Base-by-base conservation (phyloP, 352 stramenopile species). In the Globisporangium megalacanthum region DNA sequence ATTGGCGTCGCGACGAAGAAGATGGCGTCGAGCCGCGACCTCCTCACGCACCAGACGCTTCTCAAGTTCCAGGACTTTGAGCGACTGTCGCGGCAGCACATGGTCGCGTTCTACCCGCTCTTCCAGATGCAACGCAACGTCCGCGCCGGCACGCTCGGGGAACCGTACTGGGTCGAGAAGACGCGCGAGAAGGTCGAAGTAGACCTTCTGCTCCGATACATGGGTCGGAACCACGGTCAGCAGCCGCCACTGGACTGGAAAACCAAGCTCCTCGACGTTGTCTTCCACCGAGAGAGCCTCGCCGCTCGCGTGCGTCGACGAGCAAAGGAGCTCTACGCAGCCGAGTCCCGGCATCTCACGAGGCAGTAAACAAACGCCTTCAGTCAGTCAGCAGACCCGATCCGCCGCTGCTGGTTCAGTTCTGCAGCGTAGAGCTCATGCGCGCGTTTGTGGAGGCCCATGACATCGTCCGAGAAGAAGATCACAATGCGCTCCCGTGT, bases 21-120 rank as follows among this genome's bases (percentile, higher is more conserved):
- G n/a, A 69, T 79, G 31, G 51, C 51, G 5, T 56, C 66, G 1
- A 74, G 65, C 8, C 36, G 56, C 50, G 33, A 66, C 48, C 22
- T 76, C 29, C 6, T 70, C 41, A 44, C 48, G 41, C 48, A 66
- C 17, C 45, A 64, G 20, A 52, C 56, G 49, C 54, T 55, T 6
- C 45, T 79, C 19, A 72, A 65, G 17, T 86, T 88, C 49, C 65
- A 69, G 4, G 78, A 83, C 45, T 86, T 88, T 45, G 59, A 83
- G 52, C 60, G 69, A 22, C 66, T 88, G 15, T 73, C 76, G 10
- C 64, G 53, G 19, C 75, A 73, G 14, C 67, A 88, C 44, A 65
- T 60, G 14, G 64, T 81, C 22, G 70, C 75, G 0, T 86, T 89
- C 52, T 84, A 73, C 31, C 79, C 76, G 8, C 52, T 89, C 4